Evolutionary conservation across 192 early-diverging fungal species (phyloP).

Genomic region (Dissophora globulifera): DNA sequence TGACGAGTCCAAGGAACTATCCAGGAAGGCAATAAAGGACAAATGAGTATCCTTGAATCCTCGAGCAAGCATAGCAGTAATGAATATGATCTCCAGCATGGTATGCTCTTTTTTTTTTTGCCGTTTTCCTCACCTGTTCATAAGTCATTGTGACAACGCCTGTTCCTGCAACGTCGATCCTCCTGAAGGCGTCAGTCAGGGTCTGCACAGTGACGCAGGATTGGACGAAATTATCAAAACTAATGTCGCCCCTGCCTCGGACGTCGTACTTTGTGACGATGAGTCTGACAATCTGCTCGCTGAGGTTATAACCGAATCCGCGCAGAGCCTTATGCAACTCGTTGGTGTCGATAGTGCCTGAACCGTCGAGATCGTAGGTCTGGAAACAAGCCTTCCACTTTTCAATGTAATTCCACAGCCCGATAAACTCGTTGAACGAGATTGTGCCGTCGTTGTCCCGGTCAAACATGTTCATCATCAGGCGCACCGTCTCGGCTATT

Average conservation of each 20-base stretch:
- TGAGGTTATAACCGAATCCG: conserved; percentile 56
- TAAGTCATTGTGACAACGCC: conserved; percentile 72
- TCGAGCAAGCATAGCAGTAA: not conserved
- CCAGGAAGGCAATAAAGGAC: not conserved
- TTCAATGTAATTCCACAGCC: conserved; percentile 75
- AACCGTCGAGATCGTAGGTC: conserved; percentile 71
- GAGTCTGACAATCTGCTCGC: conserved; percentile 31
- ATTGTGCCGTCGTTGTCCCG: conserved; percentile 71
- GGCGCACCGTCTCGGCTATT: conserved; percentile 70
- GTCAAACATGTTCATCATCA: conserved; percentile 76
- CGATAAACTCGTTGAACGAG: conserved; percentile 73
- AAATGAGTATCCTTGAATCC: not conserved
- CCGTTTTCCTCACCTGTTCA: conserved; percentile 50
- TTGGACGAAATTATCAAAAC: conserved; percentile 60
- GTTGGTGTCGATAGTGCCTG: conserved; percentile 71
- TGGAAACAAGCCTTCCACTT: conserved; percentile 78
- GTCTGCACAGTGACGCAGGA: conserved; percentile 73
- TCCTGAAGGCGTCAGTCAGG: conserved; percentile 69
- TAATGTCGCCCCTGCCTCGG: conserved; percentile 55
- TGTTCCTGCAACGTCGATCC: conserved; percentile 64
- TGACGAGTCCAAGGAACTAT: conserved; percentile 46
- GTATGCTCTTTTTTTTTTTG: not conserved
- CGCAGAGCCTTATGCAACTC: conserved; percentile 44
- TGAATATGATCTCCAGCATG: not conserved
- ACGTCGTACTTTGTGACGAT: conserved; percentile 60